These are phyloP conservation scores for Diaporthe sp. DNA, from an alignment of 2,329 filamentous ascomycete genomes.

Conservation along the genomic window DNA sequence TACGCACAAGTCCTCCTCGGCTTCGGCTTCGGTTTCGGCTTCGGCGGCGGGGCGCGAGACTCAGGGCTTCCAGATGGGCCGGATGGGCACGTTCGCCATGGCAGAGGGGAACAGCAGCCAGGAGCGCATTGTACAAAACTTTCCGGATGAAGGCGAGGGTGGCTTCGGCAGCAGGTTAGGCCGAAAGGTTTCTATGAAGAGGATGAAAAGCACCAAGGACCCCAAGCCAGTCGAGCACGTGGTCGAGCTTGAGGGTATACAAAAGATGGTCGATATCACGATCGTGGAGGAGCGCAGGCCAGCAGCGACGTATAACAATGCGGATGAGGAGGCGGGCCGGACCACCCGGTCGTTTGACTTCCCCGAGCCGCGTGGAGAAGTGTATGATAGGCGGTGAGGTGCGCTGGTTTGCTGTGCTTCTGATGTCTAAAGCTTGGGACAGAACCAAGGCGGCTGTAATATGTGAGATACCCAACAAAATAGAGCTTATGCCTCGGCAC, in stretches of 20 bases:
- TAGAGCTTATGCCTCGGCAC: not conserved
- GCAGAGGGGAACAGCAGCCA: slow-evolving; percentile 21
- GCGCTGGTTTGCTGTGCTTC: not conserved
- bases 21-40: not conserved
- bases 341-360: slow-evolving; percentile 5
- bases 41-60: not conserved
- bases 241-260: slow-evolving; percentile 11
- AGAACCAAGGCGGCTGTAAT: not conserved
- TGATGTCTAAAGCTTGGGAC: not conserved
- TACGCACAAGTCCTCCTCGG: not conserved
- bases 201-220: not conserved
- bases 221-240: not conserved
- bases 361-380: not conserved
- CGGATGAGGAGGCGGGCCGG: slow-evolving; percentile 11
- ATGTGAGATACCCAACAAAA: slow-evolving; percentile 8
- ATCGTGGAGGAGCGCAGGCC: slow-evolving; percentile 25
- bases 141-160: not conserved
- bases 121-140: slow-evolving; percentile 7
- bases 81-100: slow-evolving; percentile 18
- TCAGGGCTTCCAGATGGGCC: not conserved
- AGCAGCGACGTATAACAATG: not conserved
- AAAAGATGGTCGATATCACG: slow-evolving; percentile 28
- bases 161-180: slow-evolving; percentile 1
- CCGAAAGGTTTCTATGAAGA: not conserved
- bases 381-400: not conserved